These are phyloP conservation scores for Candida sp. DNA, from an alignment of 1,139 yeast species.

Conservation along the genomic window DNA sequence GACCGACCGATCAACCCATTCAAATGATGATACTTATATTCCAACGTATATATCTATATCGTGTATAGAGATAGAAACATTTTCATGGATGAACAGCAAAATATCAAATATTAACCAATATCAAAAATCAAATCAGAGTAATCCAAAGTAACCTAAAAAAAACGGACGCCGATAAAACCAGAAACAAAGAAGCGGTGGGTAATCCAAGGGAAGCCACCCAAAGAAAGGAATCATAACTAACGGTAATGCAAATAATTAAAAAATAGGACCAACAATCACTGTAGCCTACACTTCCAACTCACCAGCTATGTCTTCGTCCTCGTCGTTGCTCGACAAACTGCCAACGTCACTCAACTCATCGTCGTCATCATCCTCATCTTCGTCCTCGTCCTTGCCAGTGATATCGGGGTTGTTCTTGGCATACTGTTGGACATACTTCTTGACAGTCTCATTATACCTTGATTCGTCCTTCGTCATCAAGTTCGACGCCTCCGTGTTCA, in stretches of 20 bases:
- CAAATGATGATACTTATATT: neutral
- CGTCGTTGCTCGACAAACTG: conserved; percentile 53
- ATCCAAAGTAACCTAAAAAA: neutral
- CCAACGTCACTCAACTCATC: conserved; percentile 54
- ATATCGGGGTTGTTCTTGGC: conserved; percentile 48
- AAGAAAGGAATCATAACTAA: neutral
- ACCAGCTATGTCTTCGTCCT: conserved; percentile 24
- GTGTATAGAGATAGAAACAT: neutral
- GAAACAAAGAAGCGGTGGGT: neutral
- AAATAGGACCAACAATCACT: neutral
- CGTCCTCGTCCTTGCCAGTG: conserved; percentile 35
- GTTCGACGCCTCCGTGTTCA: conserved; percentile 91
- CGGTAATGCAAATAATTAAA: neutral
- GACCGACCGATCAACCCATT: no score
- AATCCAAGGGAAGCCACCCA: neutral
- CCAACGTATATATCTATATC: neutral
- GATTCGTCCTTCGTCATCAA: conserved; percentile 74
- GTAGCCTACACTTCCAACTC: conserved; percentile 7
- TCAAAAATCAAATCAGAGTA: neutral
- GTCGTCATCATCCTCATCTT: conserved; percentile 49
- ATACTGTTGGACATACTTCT: conserved; percentile 72
- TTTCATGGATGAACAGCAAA: neutral
- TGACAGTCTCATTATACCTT: conserved; percentile 71
- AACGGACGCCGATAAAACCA: neutral
- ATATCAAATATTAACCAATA: neutral